Evolutionary conservation across 441 rosid genomes (phyloP).

Genomic region (Pelargonium myrrhifolium): DNA sequence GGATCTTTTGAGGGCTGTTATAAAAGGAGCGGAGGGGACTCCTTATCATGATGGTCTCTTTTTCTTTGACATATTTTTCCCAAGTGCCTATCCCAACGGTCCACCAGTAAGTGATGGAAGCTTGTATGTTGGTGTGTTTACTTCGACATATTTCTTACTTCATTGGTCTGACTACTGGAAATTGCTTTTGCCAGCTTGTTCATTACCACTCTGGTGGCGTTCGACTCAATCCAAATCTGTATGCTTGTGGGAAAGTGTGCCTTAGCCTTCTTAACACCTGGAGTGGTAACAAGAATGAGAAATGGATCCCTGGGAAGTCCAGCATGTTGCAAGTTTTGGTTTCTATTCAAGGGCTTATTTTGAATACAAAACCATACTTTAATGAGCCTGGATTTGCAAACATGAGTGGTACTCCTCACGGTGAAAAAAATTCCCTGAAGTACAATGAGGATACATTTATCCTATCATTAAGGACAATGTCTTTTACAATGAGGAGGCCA

Average conservation of each 20-base stretch:
- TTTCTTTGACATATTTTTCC: conserved; percentile 83
- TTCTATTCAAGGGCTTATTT: conserved; percentile 91
- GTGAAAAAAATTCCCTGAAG: conserved; percentile 82
- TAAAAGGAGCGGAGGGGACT: conserved; percentile 85
- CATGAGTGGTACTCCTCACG: conserved; percentile 88
- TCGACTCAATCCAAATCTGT: conserved; percentile 91
- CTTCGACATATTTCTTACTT: conserved; percentile 6
- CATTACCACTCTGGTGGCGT: conserved; percentile 96
- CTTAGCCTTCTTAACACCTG: conserved; percentile 98
- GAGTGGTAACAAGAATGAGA: conserved; percentile 94
- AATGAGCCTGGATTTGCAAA: conserved; percentile 97
- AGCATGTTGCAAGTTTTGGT: conserved; percentile 97
- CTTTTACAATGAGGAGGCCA: conserved; percentile 77
- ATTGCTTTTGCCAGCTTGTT: conserved; percentile 51
- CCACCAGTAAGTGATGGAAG: conserved; percentile 58
- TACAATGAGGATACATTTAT: conserved; percentile 90
- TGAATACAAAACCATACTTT: conserved; percentile 91
- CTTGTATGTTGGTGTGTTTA: conserved; percentile 12
- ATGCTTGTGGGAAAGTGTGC: conserved; percentile 95
- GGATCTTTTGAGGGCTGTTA: conserved; percentile 91
- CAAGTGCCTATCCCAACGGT: conserved; percentile 51
- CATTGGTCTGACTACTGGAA: conserved; percentile 20
- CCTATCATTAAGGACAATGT: conserved; percentile 85
- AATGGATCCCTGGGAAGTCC: conserved; percentile 85
- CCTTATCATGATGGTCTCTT: conserved; percentile 95